A percentile compares a stretch with the other conserved stretches of the same genome.
Evolutionary conservation across 805 yeast species (phyloP).

Genomic region (Yamadazyma olivae): DNA sequence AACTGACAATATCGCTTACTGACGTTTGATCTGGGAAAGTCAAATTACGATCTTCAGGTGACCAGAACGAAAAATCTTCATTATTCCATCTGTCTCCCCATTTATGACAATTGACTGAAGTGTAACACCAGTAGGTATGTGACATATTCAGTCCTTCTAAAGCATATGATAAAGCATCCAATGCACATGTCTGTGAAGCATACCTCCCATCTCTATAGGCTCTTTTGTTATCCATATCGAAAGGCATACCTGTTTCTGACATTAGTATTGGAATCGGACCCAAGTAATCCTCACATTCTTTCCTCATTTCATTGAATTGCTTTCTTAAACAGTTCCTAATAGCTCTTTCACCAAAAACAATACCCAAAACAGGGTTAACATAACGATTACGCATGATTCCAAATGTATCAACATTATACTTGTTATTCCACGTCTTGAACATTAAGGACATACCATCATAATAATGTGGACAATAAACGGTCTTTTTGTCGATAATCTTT

Average conservation of each 20-base stretch:
- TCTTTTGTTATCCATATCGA: conserved; percentile 82
- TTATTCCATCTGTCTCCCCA: conserved; percentile 94
- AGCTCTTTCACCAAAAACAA: conserved; percentile 78
- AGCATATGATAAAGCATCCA: conserved; percentile 79
- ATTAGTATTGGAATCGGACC: conserved; percentile 77
- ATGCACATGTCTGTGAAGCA: conserved; percentile 71
- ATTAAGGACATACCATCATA: conserved; percentile 93
- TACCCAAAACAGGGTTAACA: conserved; percentile 64
- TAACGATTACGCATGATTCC: conserved; percentile 83
- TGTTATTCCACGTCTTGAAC: conserved; percentile 85
- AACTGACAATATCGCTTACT: conserved; percentile 8
- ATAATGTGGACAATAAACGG: conserved; percentile 83
- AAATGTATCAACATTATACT: conserved; percentile 81
- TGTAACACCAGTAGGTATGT: conserved; percentile 86
- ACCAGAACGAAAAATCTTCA: conserved; percentile 90
- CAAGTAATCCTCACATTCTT: conserved; percentile 58
- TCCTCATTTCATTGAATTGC: conserved; percentile 65
- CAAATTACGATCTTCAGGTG: conserved; percentile 53
- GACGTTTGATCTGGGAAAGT: conserved; percentile 15
- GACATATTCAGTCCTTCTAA: conserved; percentile 70
- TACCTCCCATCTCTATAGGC: conserved; percentile 70
- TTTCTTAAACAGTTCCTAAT: conserved; percentile 68
- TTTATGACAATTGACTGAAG: conserved; percentile 65
- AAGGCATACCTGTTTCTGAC: conserved; percentile 97
- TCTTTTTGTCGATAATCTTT: conserved; percentile 54